Evolutionary conservation across 2,329 filamentous ascomycete species (phyloP), one percentile per base, ranked within the genome.

Genomic region (Lasiodiplodia sp.): DNA sequence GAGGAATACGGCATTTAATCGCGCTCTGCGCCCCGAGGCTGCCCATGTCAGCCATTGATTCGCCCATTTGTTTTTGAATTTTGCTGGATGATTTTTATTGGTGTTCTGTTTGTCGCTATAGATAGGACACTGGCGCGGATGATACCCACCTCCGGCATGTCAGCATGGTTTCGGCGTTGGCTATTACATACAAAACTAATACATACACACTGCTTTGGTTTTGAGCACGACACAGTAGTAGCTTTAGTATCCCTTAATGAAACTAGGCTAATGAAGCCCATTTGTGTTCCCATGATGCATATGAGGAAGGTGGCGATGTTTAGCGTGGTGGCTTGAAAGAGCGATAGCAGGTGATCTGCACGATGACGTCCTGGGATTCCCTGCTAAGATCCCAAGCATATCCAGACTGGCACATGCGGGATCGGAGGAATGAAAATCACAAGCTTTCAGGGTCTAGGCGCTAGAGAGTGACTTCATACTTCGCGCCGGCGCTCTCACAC

Each of bases 1-100:
- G 28, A 71, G 78, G 28, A 80, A 80, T 58, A 80, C 78, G 23
- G 71, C 75, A 40, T 76, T 77, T 52, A 68, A 68, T 58, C 47
- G 57, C 31, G 37, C 60, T 4, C 38, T 68, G 66, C 56, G 66
- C 38, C 66, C 66, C 38, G 65, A 67, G 65, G 55, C 31, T 60
- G 65, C 65, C 31, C 44, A 52, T 23, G 55, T 60, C 40, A 40
- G 40, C 21, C 55, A 67, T 40, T 60, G 47, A 67, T 53, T 12
- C n/a, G 28, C 40, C 55, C n/a, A 38, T 49, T 10, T 58, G 52
- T 34, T 67, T 67, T 38, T 58, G 6, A 31, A 21, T 37, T 47
- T n/a, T 11, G 7, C 8, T 21, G 8, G 53, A n/a, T 40, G 65
- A 11, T 23, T n/a, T 28, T 57, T 2, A 28, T 21, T 52, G 44